Evolutionary conservation across 129 eudicot genomes (phyloP).

Genomic region (Lactuca sativa): DNA sequence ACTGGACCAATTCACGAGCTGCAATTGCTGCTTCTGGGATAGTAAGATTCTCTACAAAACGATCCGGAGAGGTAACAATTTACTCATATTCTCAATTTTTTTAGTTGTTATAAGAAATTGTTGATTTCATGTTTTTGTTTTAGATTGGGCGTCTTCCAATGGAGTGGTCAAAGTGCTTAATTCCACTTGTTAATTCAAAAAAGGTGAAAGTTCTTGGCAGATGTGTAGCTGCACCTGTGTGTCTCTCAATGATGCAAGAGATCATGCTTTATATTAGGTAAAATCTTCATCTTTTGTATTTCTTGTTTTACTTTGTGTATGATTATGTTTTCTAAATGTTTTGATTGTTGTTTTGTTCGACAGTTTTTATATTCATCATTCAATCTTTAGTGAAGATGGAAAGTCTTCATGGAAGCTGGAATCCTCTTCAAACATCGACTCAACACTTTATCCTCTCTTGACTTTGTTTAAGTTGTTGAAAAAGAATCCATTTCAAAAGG

Average conservation of each 20-base stretch:
- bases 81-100: not conserved
- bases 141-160: constrained; percentile 84
- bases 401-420: constrained; percentile 70
- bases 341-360: constrained; percentile 1
- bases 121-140: not conserved
- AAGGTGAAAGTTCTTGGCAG: constrained; percentile 76
- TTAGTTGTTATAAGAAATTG: not conserved
- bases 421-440: constrained; percentile 41
- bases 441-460: constrained; percentile 64
- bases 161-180: constrained; percentile 85
- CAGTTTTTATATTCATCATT: constrained; percentile 73
- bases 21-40: constrained; percentile 50
- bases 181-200: constrained; percentile 75
- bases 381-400: constrained; percentile 52
- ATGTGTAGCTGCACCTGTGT: constrained; percentile 67
- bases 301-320: not conserved
- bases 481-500: constrained; percentile 67
- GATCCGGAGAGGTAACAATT: constrained; percentile 65
- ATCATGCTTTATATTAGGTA: constrained; percentile 75
- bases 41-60: constrained; percentile 67
- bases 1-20: constrained; percentile 36
- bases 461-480: constrained; percentile 67
- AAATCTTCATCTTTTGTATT: not conserved
- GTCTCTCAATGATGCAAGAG: constrained; percentile 64
- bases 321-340: not conserved